Conservation (phyloP, 176 grass and related monocot species). For the Cenchrus fungigraminus region DNA sequence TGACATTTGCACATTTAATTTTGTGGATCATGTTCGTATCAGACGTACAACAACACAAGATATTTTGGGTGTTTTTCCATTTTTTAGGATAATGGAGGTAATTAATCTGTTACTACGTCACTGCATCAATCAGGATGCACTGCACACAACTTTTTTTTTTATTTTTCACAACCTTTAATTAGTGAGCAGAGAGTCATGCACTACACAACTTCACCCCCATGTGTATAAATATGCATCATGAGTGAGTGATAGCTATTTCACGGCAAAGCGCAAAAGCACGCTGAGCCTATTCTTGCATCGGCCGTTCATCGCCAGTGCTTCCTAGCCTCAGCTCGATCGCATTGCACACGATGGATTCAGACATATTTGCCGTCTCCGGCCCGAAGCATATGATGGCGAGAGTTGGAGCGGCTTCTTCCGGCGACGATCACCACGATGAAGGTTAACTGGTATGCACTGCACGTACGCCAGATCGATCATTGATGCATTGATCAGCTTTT, state of each 20-base stretch:
- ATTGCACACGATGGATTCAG: neutral
- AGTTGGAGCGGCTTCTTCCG: neutral
- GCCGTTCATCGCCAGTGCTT: too few relatives aligned
- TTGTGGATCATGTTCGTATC: neutral
- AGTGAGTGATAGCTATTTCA: neutral
- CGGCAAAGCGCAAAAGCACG: neutral
- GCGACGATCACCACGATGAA: neutral
- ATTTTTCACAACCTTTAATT: too few relatives aligned
- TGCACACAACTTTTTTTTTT: too few relatives aligned
- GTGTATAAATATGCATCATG: neutral
- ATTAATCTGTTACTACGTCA: too few relatives aligned
- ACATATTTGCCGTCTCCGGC: neutral
- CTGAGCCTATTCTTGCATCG: neutral
- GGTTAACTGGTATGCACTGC: constrained; percentile 26
- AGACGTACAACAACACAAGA: neutral
- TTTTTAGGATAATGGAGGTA: neutral
- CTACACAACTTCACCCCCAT: too few relatives aligned
- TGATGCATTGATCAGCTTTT: neutral
- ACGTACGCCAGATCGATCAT: neutral
- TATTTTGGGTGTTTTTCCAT: neutral
- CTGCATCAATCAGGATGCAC: too few relatives aligned
- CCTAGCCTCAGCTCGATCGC: neutral
- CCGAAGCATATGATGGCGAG: constrained; percentile 15
- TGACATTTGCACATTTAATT: neutral
- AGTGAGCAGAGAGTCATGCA: too few relatives aligned